Base-by-base conservation (phyloP, 768 basidiomycete species). In the Trametes coccinea region DNA sequence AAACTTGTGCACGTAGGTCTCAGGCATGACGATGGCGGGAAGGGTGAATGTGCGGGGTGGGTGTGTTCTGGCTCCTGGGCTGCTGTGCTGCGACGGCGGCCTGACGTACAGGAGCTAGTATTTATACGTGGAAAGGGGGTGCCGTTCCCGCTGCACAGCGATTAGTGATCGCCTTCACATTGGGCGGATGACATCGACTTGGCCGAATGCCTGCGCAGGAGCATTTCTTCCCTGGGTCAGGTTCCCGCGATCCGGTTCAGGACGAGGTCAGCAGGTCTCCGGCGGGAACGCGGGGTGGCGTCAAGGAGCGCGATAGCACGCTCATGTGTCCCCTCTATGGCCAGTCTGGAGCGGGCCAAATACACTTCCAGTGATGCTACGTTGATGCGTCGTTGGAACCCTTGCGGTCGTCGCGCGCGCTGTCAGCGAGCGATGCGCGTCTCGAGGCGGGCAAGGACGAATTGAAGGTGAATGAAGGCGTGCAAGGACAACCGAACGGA, bases 1-100 rank as follows among this genome's bases (percentile, higher is more conserved):
- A 65, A 87, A 88, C 16, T 77, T 72, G 75, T 87, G 73, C 8
- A 70, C 67, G 74, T 80, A 84, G 22, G 73, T 72, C 43, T 71
- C 53, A 7, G 81, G 74, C 82, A 82, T 82, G 68, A 41, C 70
- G 64, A 22, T 37, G 41, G 47, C 22, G 31, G 48, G 56, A 29
- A 29, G 51, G 53, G 51, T 44, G 48, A 44, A 31, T 5, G 22
- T 49, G 37, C 13, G 30, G 30, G 27, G 48, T 33, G 30, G 27
- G n/a, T 2, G 48, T 45, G 56, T 7, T 27, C 27, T 22, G 22
- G 22, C 34, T 37, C 11, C 34, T 37, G 34, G 34, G 34, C 34
- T 37, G 34, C 37, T 59, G 49, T 40, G 53, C n/a, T 33, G 55
- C 49, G 40, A 49, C 9, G 48, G 14, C 41, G 41, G 30, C 22